Base-by-base conservation (phyloP, 306 rosid species). In the Rosa lucieae region DNA sequence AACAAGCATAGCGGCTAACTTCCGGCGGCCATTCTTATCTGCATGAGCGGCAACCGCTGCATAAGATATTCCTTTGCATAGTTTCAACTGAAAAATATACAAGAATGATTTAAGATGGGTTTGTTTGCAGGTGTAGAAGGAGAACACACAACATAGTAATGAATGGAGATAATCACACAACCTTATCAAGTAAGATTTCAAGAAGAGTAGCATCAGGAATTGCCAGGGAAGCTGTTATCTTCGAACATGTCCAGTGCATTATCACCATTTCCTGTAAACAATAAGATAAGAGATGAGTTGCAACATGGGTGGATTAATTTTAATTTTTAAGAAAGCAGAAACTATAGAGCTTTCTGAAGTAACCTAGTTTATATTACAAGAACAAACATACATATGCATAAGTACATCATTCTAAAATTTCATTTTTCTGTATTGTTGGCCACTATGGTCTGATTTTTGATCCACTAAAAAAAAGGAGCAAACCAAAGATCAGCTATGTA, bases 21-120 rank as follows among this genome's bases (percentile, higher is more conserved):
- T 95, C 74, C 99, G 92, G 46, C 98, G 94, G 47, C 95, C 95
- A 79, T 80, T 90, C 87, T 92, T 95, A 87, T 95, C 99, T 53
- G 98, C 99, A 88, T 95, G 99, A 47, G 97, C 98, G 82, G 99
- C 97, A 79, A 95, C 99, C 52, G 97, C 98, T 37, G 99, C 99
- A 87, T 92, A 95, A 68, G 99, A 95, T 89, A 95, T 91, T 84
- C 99, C 97, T 90, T 90, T 95, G 88, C 98, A 95, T 73, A 92
- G 82, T 82, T 85, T 92, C 81, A 95, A 84, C 99, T 95, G 92
- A 81, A 77, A 59, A 79, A 44, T 46, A n/a, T 74, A 81, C 81
- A 39, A 23, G 18, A 29, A 59, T 58, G 15, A 66, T 73, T 43
- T 47, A 82, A 79, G 63, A 32, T 21, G 77, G 77, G 37, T 52